Percentiles rank a stretch among this genome's conserved stretches.
Conservation (phyloP, 2,329 filamentous ascomycete species). For the Trichoderma endophyticum region DNA sequence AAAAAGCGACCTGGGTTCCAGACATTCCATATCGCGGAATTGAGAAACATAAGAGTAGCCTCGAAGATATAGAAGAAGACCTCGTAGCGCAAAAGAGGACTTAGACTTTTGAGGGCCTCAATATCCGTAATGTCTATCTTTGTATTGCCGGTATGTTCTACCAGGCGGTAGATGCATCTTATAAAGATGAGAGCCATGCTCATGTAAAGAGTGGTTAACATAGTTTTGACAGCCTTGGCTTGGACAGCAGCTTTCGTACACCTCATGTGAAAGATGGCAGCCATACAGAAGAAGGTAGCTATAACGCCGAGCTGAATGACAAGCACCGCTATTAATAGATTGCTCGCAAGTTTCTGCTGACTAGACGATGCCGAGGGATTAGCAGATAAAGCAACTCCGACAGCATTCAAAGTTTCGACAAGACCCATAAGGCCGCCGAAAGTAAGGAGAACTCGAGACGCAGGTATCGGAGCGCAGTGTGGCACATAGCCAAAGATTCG, state of each 20-base stretch:
- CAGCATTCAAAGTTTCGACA: constrained; percentile 1
- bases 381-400: background rate
- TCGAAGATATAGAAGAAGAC: background rate
- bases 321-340: background rate
- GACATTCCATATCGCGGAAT: background rate
- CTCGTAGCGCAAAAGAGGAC: background rate
- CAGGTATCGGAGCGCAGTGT: background rate
- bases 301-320: constrained; percentile 1
- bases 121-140: background rate
- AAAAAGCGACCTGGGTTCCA: constrained; percentile 4
- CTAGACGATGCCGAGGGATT: background rate
- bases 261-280: background rate
- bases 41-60: constrained; percentile 1
- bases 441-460: background rate
- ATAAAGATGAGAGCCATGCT: constrained; percentile 1
- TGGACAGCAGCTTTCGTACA: background rate
- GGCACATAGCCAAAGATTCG: background rate
- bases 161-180: constrained; percentile 1
- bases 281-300: background rate
- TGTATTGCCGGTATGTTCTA: constrained; percentile 5
- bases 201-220: background rate
- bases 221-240: background rate
- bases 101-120: background rate
- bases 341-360: background rate
- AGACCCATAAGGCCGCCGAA: background rate